These are phyloP conservation scores for Starmerella sirachaensis DNA, from an alignment of 805 yeast species.

Conservation along the genomic window DNA sequence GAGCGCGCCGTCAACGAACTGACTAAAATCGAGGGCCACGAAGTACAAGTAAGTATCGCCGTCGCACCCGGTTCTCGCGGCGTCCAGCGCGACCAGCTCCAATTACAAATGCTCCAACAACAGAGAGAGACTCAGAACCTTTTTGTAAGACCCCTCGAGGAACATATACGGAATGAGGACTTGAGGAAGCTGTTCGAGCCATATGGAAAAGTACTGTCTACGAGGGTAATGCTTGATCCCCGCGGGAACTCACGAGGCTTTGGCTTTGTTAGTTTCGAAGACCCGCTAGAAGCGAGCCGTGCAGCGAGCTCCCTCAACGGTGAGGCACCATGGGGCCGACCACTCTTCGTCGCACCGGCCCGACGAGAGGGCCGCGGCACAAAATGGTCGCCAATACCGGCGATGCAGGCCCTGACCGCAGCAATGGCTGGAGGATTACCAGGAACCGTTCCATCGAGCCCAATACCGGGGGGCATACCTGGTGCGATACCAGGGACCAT, in stretches of 20 bases:
- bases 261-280: slow-evolving; percentile 68
- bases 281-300: slow-evolving; percentile 51
- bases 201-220: slow-evolving; percentile 44
- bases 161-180: slow-evolving; percentile 43
- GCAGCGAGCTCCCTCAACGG: slow-evolving; percentile 59
- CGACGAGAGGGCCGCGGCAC: slow-evolving; percentile 33
- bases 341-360: slow-evolving; percentile 61
- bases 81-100: slow-evolving; percentile 1
- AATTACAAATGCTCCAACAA: neutral
- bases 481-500: neutral
- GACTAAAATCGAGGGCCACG: slow-evolving; percentile 32
- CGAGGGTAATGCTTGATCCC: slow-evolving; percentile 42
- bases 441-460: too few species aligned
- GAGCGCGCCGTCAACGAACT: slow-evolving; percentile 40
- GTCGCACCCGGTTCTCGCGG: slow-evolving; percentile 24
- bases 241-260: slow-evolving; percentile 55
- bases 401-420: neutral
- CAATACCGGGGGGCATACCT: neutral
- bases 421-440: slow-evolving; percentile 2
- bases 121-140: slow-evolving; percentile 36
- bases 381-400: slow-evolving; percentile 1
- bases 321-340: slow-evolving; percentile 38
- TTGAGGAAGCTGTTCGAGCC: slow-evolving; percentile 33
- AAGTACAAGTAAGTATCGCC: slow-evolving; percentile 35
- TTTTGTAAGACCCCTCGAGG: slow-evolving; percentile 55